phyloP scores from a whole-genome alignment of 352 stramenopile genomes.

The Phytophthora cryptogea region DNA sequence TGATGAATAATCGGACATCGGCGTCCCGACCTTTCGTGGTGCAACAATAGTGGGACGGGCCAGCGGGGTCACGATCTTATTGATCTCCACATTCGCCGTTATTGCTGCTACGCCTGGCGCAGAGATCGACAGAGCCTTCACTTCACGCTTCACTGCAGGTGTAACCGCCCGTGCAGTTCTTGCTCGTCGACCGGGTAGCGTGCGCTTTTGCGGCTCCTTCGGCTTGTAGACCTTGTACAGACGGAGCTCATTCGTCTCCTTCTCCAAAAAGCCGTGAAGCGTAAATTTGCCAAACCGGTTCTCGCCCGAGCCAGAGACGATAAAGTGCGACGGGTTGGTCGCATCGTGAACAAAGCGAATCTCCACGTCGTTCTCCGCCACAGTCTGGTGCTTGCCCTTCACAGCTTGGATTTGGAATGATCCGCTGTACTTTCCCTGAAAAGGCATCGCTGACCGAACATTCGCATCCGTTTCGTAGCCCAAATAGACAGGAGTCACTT shows the following conservation, averaged over 20 bases:
- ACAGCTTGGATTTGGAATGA: slow-evolving; percentile 88
- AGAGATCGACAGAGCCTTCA: slow-evolving; percentile 39
- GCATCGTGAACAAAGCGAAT: slow-evolving; percentile 85
- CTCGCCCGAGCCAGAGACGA: slow-evolving; percentile 71
- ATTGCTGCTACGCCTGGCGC: slow-evolving; percentile 32
- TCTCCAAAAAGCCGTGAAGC: slow-evolving; percentile 74
- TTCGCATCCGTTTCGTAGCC: slow-evolving; percentile 66
- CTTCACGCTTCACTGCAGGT: slow-evolving; percentile 40
- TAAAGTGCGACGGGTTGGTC: slow-evolving; percentile 63
- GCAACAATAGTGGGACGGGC: slow-evolving; percentile 34
- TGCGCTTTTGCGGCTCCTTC: slow-evolving; percentile 79
- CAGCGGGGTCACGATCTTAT: slow-evolving; percentile 32
- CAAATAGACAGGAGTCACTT: slow-evolving; percentile 65
- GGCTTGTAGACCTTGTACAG: slow-evolving; percentile 90
- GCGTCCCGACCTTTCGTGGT: slow-evolving; percentile 44
- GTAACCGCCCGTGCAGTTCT: slow-evolving; percentile 28
- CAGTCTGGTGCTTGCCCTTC: slow-evolving; percentile 84
- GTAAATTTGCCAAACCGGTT: slow-evolving; percentile 83
- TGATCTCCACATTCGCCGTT: slow-evolving; percentile 20
- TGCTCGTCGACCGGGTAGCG: slow-evolving; percentile 61
- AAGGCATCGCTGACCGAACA: slow-evolving; percentile 74
- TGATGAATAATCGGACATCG: slow-evolving; percentile 55
- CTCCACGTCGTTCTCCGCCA: slow-evolving; percentile 78
- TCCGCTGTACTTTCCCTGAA: slow-evolving; percentile 81
- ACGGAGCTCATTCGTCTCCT: slow-evolving; percentile 75